Evolutionary conservation across 805 yeast species (phyloP), one percentile per base, ranked within the genome.

Genomic region (Metschnikowia henanensis): DNA sequence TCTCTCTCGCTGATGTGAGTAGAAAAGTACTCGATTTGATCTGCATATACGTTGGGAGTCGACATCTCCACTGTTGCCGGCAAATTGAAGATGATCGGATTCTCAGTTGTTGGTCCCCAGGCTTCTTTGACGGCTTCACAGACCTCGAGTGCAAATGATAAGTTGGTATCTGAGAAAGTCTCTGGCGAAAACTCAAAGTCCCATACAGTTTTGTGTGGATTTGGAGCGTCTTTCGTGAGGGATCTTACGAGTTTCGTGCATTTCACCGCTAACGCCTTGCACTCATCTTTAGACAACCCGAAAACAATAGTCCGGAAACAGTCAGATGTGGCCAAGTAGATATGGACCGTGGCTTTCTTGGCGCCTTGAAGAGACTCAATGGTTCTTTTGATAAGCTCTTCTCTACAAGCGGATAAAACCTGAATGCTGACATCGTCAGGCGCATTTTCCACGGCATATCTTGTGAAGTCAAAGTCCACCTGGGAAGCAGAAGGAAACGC

Each of bases 1-100:
- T 84, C 87, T 52, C 95, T 79, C 50, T 85, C 77, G 36, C 78
- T 55, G 43, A 86, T 77, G 48, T 79, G 67, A 13, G 77, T 78
- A 37, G 79, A 60, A 56, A 86, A 86, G 62, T 77, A 84, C 70
- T 86, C 95, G 46, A 86, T 81, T 72, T 85, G 94, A 61, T 86
- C 95, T 32, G 95, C 95, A 58, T 83, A 86, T 18, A 86, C 79
- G 54, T 86, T 87, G 34, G 95, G 95, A 13, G 89, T 80, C 16
- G 87, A 60, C 80, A 85, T 79, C 65, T 86, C 95, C 16, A 86
- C 92, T 12, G 95, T 86, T 18, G 95, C 94, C 4, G 95, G 95
- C 49, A 86, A 72, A 64, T 86, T 86, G 71, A 86, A 85, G 50
- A 87, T 83, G 49, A 86, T 83, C 37, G 90, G 90, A 46, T 72